A percentile compares a stretch with the other conserved stretches of the same genome.
These are phyloP conservation scores for Candida methanosorbosa DNA, from an alignment of 805 yeast species.

Conservation along the genomic window DNA sequence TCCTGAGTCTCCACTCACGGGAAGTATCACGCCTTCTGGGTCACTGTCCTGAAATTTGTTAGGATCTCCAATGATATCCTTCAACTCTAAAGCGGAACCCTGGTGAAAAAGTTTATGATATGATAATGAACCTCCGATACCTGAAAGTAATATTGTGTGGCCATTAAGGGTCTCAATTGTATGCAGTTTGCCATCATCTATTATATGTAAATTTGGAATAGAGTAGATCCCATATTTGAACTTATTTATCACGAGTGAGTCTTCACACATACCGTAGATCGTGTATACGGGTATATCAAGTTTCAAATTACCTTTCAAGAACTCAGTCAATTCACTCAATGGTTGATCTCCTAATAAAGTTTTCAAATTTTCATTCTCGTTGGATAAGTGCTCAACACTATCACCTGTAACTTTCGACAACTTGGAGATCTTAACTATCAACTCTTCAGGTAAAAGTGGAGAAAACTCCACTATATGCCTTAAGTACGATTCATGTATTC, in stretches of 20 bases:
- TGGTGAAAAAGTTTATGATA: conserved; percentile 62
- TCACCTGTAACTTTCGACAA: conserved; percentile 38
- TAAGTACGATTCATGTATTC: conserved; percentile 47
- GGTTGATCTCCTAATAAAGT: conserved; percentile 25
- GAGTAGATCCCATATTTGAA: conserved; percentile 44
- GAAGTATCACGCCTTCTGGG: conserved; percentile 25
- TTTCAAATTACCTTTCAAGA: conserved; percentile 31
- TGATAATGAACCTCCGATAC: conserved; percentile 65
- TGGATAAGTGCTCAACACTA: conserved; percentile 28
- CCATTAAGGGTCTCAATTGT: conserved; percentile 32
- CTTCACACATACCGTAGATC: conserved; percentile 71
- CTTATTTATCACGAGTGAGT: conserved; percentile 55
- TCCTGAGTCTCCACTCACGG: conserved; percentile 56
- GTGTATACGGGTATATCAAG: conserved; percentile 63
- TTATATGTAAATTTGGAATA: conserved; percentile 49
- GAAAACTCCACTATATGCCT: conserved; percentile 63
- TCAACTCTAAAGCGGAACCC: conserved; percentile 35
- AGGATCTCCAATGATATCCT: conserved; percentile 20
- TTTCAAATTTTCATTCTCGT: conserved; percentile 28
- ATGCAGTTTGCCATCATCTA: conserved; percentile 49
- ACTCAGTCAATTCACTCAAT: conserved; percentile 45
- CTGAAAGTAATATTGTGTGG: conserved; percentile 48
- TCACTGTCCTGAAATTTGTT: conserved; percentile 12
- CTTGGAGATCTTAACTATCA: conserved; percentile 43
- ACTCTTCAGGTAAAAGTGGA: conserved; percentile 41